Conservation (phyloP, 140 eudicot genomes). For the Ambrosia hybrid region DNA sequence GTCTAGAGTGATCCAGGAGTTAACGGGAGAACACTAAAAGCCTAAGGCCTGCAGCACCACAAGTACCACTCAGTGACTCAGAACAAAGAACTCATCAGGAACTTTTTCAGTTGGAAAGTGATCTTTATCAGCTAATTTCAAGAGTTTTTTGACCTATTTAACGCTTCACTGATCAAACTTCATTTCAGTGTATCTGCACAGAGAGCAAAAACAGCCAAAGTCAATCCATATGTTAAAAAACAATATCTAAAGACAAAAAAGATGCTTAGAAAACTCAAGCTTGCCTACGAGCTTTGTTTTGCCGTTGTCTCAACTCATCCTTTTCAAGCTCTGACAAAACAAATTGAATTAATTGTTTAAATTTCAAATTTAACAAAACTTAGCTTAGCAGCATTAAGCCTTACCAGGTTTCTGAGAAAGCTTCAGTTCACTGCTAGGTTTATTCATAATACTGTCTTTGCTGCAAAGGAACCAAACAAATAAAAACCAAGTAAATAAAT, state of each 20-base stretch:
- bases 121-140: conserved; percentile 41
- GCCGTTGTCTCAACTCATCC: conserved; percentile 76
- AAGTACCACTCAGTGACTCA: conserved; percentile 31
- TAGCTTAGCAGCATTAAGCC: conserved; percentile 7
- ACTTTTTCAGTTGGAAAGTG: conserved; percentile 21
- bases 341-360: not conserved
- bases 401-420: conserved; percentile 78
- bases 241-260: not conserved
- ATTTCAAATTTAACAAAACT: no score
- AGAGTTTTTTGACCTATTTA: conserved; percentile 36
- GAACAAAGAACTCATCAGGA: not conserved
- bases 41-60: conserved; percentile 65
- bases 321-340: conserved; percentile 48
- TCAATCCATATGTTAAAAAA: not conserved
- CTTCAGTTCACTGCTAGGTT: conserved; percentile 50
- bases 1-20: conserved; percentile 70
- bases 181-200: conserved; percentile 92
- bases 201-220: not conserved
- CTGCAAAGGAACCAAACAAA: conserved; percentile 41
- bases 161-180: conserved; percentile 84
- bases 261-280: conserved; percentile 20
- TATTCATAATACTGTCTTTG: conserved; percentile 54
- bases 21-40: conserved; percentile 53
- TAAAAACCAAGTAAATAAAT: conserved; percentile 4
- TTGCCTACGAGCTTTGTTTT: conserved; percentile 90